Conservation (phyloP, 1,139 yeast species). For the Pichia sp. region DNA sequence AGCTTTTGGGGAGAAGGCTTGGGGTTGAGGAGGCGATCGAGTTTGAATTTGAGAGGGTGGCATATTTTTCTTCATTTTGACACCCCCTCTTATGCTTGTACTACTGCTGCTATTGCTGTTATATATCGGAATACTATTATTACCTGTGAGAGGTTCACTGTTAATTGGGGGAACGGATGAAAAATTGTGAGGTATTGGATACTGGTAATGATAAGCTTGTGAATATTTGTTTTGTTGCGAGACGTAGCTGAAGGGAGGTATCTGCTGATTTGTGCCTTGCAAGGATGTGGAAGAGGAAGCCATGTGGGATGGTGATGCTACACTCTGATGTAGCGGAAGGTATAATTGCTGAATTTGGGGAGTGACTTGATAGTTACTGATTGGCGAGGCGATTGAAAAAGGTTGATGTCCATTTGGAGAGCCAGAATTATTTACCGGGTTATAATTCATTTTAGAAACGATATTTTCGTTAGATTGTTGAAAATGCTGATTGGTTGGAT, state of each 20-base stretch:
- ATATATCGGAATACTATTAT: background rate
- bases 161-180: background rate
- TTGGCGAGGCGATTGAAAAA: background rate
- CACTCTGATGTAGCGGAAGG: conserved; percentile 1
- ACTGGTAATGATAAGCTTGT: background rate
- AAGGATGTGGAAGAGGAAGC: background rate
- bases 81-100: background rate
- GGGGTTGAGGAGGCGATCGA: background rate
- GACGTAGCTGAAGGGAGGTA: background rate
- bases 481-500: background rate
- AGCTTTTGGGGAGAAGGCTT: background rate
- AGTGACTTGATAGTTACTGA: conserved; percentile 1
- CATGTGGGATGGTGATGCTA: background rate
- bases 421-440: background rate
- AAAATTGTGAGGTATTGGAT: background rate
- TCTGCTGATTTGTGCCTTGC: background rate
- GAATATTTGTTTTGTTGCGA: background rate
- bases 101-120: background rate
- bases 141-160: background rate
- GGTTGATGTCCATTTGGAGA: background rate
- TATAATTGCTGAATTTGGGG: conserved; percentile 6
- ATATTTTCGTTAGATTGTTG: background rate
- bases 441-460: background rate
- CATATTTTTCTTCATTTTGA: background rate
- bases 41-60: background rate